Evolutionary conservation across 2,329 filamentous ascomycete genomes (phyloP).

Genomic region (Penicillium sp.): DNA sequence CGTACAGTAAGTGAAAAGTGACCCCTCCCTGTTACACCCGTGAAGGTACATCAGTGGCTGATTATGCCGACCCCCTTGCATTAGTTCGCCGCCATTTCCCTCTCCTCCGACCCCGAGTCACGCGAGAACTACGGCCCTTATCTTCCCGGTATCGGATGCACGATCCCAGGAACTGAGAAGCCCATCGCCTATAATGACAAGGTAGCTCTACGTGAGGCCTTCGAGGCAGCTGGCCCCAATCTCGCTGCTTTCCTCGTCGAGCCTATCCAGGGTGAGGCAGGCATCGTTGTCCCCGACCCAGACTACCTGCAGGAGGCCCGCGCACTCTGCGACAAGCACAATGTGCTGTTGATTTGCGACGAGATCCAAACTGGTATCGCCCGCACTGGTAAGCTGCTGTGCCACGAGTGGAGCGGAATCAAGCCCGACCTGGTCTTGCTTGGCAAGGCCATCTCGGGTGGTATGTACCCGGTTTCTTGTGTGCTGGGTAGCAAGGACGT

Average conservation of each 20-base stretch:
- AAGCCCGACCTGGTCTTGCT: conserved; percentile 93
- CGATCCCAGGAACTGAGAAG: conserved; percentile 71
- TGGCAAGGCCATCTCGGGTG: conserved; percentile 95
- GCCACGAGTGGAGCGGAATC: conserved; percentile 90
- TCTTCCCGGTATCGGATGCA: conserved; percentile 80
- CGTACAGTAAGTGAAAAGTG: conserved; percentile 67
- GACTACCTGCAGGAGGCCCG: conserved; percentile 80
- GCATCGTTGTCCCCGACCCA: conserved; percentile 90
- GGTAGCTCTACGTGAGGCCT: conserved; percentile 71
- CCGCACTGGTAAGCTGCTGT: conserved; percentile 89
- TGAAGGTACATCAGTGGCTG: conserved; percentile 3
- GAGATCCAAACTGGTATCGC: conserved; percentile 99
- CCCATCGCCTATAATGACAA: conserved; percentile 85
- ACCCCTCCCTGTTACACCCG: conserved; percentile 5
- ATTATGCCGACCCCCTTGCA: conserved; percentile 9
- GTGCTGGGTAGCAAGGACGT: conserved; percentile 85
- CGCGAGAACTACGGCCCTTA: conserved; percentile 97
- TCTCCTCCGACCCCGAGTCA: conserved; percentile 93
- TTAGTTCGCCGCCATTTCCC: conserved; percentile 88
- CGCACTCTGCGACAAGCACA: conserved; percentile 88
- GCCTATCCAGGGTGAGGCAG: conserved; percentile 96
- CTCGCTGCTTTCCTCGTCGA: conserved; percentile 93
- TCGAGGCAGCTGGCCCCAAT: conserved; percentile 78
- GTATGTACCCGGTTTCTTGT: conserved; percentile 98
- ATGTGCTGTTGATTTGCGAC: conserved; percentile 93